Conservation (phyloP, 257 asterid genomes). For the Plectranthus barbatus region DNA sequence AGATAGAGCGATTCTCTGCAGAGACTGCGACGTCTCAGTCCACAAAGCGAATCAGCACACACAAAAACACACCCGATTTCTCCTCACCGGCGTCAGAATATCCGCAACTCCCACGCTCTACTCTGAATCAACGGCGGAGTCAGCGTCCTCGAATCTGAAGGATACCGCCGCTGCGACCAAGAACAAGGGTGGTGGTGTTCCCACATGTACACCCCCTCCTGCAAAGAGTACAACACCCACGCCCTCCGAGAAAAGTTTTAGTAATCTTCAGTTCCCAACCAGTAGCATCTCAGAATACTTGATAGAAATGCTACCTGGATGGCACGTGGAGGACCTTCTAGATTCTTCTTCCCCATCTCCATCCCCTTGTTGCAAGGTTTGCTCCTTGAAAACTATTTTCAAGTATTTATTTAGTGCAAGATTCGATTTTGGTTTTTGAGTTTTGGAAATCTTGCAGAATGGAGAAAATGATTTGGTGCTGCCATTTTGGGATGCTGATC, state of each 20-base stretch:
- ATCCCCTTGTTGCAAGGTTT: conserved; percentile 48
- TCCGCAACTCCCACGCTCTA: conserved; percentile 46
- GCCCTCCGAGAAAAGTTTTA: not conserved
- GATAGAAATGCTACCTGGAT: conserved; percentile 71
- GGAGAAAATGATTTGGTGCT: conserved; percentile 32
- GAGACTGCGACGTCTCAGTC: conserved; percentile 64
- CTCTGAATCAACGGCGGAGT: conserved; percentile 19
- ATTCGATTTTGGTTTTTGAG: not conserved
- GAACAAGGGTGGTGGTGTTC: not conserved
- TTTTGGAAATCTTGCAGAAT: conserved; percentile 18
- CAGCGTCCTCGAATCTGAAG: not conserved
- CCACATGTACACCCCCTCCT: not conserved
- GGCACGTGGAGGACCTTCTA: conserved; percentile 87
- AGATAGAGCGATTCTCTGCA: conserved; percentile 84
- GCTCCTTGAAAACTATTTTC: not conserved
- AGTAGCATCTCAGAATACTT: conserved; percentile 80
- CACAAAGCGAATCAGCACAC: conserved; percentile 77
- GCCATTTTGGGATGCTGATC: conserved; percentile 49
- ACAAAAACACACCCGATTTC: conserved; percentile 66
- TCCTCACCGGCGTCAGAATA: conserved; percentile 65
- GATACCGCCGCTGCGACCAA: conserved; percentile 26
- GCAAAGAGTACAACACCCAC: not conserved
- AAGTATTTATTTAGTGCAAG: not conserved
- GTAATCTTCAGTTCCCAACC: conserved; percentile 4
- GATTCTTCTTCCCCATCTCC: conserved; percentile 38